phyloP scores from a whole-genome alignment of 2,329 filamentous ascomycete species.

The Microdochium trichocladiopsis region DNA sequence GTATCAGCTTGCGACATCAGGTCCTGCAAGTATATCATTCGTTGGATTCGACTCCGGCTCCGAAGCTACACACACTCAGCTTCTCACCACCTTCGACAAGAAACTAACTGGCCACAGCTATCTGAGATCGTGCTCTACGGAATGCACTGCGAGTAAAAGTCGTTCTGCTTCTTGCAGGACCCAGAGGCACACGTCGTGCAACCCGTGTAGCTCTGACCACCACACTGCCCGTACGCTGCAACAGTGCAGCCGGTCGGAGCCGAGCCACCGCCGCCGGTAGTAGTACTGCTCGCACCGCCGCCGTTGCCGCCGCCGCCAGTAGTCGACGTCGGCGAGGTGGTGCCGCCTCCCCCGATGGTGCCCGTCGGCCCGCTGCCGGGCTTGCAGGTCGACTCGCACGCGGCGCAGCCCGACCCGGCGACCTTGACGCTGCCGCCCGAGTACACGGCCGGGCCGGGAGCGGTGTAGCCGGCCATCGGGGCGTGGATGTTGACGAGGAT shows the following conservation, averaged over 20 bases:
- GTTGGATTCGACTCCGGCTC: too few relatives aligned
- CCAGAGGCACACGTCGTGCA: slow-evolving; percentile 16
- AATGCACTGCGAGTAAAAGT: slow-evolving; percentile 17
- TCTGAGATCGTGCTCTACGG: too few relatives aligned
- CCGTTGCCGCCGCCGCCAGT: not conserved
- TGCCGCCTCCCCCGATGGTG: slow-evolving; percentile 1
- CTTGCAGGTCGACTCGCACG: slow-evolving; percentile 16
- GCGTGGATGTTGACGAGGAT: slow-evolving; percentile 24
- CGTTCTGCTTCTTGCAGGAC: slow-evolving; percentile 13
- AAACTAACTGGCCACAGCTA: too few relatives aligned
- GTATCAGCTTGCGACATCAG: too few relatives aligned
- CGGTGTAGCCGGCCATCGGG: slow-evolving; percentile 15
- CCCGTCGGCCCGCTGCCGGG: slow-evolving; percentile 9
- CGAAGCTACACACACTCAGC: too few relatives aligned
- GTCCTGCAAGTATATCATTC: too few relatives aligned
- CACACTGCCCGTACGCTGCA: slow-evolving; percentile 15
- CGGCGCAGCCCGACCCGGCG: slow-evolving; percentile 14
- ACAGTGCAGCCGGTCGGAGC: slow-evolving; percentile 9
- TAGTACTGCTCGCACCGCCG: slow-evolving; percentile 6
- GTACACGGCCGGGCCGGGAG: slow-evolving; percentile 19
- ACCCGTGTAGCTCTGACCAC: slow-evolving; percentile 14
- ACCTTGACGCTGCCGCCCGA: slow-evolving; percentile 14
- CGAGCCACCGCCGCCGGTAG: slow-evolving; percentile 3
- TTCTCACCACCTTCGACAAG: too few relatives aligned
- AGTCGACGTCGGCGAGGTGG: not conserved